A percentile compares a stretch with the other conserved stretches of the same genome.
Evolutionary conservation across 495 filamentous ascomycete genomes (phyloP).

Genomic region (Neurospora sp.): DNA sequence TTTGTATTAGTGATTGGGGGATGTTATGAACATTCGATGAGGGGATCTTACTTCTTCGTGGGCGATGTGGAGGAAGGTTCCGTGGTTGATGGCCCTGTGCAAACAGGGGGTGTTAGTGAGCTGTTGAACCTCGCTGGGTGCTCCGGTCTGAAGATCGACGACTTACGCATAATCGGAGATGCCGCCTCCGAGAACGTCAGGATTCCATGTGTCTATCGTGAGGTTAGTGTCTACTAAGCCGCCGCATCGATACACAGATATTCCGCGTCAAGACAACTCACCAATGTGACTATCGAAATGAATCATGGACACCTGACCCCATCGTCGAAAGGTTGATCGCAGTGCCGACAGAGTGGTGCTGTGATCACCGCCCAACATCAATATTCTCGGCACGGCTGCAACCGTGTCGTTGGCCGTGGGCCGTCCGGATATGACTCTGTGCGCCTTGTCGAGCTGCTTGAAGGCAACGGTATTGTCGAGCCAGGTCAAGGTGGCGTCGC

Average conservation of each 20-base stretch:
- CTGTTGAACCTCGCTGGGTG: neutral
- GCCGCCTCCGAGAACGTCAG: conserved; percentile 35
- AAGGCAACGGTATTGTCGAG: conserved; percentile 67
- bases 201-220: conserved; percentile 65
- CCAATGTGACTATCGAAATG: conserved; percentile 65
- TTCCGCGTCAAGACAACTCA: conserved; percentile 2
- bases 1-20: conserved; percentile 6
- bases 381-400: conserved; percentile 38
- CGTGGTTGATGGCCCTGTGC: conserved; percentile 66
- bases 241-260: neutral
- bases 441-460: conserved; percentile 60
- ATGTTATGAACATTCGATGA: conserved; percentile 29
- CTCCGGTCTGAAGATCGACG: neutral
- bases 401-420: conserved; percentile 22
- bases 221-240: neutral
- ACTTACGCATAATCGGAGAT: conserved; percentile 34
- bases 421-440: conserved; percentile 27
- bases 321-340: conserved; percentile 54
- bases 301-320: conserved; percentile 58
- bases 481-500: conserved; percentile 60
- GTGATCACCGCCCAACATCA: conserved; percentile 61
- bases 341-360: conserved; percentile 52
- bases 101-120: neutral
- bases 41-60: conserved; percentile 32
- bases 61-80: conserved; percentile 50